Percentiles rank a stretch among this genome's conserved stretches.
phyloP scores from a whole-genome alignment of 208 protist species.

The Acanthamoeba healyi region DNA sequence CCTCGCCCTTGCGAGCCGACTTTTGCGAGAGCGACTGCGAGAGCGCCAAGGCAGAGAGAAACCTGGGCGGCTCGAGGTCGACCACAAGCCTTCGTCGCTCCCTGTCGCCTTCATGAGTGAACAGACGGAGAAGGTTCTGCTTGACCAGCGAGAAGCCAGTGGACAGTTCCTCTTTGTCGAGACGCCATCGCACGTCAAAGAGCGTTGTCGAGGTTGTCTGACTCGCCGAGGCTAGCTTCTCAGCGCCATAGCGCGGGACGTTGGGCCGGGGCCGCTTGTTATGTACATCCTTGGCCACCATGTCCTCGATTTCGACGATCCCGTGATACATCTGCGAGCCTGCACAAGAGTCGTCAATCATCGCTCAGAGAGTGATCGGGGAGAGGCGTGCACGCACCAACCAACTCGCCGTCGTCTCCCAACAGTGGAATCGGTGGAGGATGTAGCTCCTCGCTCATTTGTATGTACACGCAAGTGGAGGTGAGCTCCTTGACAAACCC shows the following conservation, averaged over 20 bases:
- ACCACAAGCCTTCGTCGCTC: constrained; percentile 63
- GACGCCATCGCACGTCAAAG: constrained; percentile 59
- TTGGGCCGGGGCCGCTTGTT: background rate
- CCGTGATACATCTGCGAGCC: constrained; percentile 60
- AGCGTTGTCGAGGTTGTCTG: background rate
- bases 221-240: background rate
- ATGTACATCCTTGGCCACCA: constrained; percentile 22
- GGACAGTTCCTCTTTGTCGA: constrained; percentile 75
- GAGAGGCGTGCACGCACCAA: background rate
- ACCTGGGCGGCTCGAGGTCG: constrained; percentile 66
- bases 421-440: constrained; percentile 26
- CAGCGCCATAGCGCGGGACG: background rate
- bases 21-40: background rate
- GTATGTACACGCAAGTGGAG: constrained; percentile 5
- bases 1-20: background rate
- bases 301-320: constrained; percentile 68
- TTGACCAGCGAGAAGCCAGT: constrained; percentile 59
- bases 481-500: constrained; percentile 70
- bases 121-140: constrained; percentile 70
- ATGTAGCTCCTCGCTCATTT: constrained; percentile 40
- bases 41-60: background rate
- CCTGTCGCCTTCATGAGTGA: constrained; percentile 26
- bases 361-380: too few species aligned
- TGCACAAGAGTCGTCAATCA: too few species aligned
- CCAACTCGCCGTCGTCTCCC: background rate